Evolutionary conservation across 345 rosid species (phyloP).

Genomic region (Triadica sebifera): DNA sequence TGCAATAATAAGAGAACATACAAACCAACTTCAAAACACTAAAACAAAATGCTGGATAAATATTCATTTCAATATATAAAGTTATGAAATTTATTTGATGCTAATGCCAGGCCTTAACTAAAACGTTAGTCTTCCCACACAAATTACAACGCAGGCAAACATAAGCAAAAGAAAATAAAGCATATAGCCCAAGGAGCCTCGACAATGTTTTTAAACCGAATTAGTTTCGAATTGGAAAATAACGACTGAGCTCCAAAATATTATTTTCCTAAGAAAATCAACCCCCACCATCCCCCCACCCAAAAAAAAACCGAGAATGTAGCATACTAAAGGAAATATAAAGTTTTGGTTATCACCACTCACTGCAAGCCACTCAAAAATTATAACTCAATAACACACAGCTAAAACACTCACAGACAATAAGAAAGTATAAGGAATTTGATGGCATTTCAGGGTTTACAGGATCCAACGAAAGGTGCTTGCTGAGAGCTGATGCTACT

Average conservation of each 20-base stretch:
- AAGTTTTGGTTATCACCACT: not conserved
- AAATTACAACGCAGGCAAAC: not conserved
- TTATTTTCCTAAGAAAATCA: not conserved
- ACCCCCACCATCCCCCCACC: too few relatives aligned
- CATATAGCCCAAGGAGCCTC: not conserved
- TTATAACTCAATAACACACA: constrained; percentile 3
- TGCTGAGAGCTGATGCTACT: constrained; percentile 52
- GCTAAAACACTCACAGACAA: constrained; percentile 10
- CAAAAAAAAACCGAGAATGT: not conserved
- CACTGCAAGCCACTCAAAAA: not conserved
- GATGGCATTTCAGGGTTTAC: constrained; percentile 37
- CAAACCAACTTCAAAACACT: not conserved
- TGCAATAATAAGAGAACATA: too few relatives aligned
- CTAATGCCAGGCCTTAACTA: not conserved
- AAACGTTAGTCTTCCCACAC: not conserved
- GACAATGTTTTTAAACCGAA: not conserved
- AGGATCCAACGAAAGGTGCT: constrained; percentile 50
- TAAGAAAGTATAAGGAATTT: not conserved
- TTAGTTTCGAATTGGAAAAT: not conserved
- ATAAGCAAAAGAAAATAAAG: not conserved
- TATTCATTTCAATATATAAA: not conserved
- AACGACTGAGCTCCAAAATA: not conserved
- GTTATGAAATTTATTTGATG: not conserved
- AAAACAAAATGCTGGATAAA: too few relatives aligned
- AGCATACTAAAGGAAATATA: not conserved